phyloP scores from a whole-genome alignment of 78 protist species.

The Dictyostelium citrinum region DNA sequence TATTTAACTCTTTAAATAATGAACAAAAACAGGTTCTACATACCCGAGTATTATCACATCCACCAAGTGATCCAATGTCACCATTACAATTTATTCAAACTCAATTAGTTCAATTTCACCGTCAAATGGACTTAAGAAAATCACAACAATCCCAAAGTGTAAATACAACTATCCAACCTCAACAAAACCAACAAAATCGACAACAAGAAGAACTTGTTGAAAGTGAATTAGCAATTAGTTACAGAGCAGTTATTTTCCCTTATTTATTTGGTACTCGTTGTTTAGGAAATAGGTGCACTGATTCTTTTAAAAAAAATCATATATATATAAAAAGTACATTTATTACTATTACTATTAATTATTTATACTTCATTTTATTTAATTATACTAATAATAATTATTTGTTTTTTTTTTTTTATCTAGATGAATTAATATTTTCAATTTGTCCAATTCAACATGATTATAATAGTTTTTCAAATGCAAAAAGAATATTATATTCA shows the following conservation, averaged over 20 bases:
- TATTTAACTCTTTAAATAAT: neutral
- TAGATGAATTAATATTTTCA: neutral
- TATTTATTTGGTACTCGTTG: neutral
- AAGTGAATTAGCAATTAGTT: neutral
- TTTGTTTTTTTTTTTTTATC: neutral
- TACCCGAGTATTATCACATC: neutral
- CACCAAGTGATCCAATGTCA: neutral
- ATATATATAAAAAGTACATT: neutral
- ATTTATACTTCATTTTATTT: neutral
- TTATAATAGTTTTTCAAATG: neutral
- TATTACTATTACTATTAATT: neutral
- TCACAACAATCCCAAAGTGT: neutral
- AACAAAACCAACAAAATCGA: neutral
- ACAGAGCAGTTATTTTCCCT: neutral
- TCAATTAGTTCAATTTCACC: neutral
- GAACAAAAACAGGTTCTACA: neutral
- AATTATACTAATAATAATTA: neutral
- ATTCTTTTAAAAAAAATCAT: neutral
- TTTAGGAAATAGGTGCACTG: neutral
- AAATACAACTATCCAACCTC: neutral
- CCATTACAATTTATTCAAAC: neutral
- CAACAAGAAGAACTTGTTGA: neutral
- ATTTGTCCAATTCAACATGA: neutral
- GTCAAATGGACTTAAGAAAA: neutral
- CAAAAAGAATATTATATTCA: neutral